A percentile compares a stretch with the other conserved stretches of the same genome.
phyloP scores from a whole-genome alignment of 2,329 filamentous ascomycete species.

The Neurospora sp. region DNA sequence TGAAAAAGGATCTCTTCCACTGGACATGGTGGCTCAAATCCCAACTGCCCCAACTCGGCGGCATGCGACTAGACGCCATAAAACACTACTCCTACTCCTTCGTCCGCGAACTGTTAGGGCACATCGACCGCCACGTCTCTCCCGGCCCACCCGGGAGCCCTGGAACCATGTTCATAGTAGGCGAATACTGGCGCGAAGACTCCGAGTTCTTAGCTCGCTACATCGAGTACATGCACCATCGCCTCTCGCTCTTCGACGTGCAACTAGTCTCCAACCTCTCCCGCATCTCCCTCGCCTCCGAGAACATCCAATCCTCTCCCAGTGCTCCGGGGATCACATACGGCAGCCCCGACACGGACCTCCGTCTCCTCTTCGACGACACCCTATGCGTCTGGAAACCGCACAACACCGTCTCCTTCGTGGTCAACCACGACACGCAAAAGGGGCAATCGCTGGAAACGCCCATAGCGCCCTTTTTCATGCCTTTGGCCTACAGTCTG shows the following conservation, averaged over 20 bases:
- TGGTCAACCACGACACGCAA: slow-evolving; percentile 56
- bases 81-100: slow-evolving; percentile 27
- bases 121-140: slow-evolving; percentile 24
- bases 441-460: slow-evolving; percentile 20
- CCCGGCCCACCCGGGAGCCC: too few relatives aligned
- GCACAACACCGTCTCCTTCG: slow-evolving; percentile 51
- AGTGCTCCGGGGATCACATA: neutral
- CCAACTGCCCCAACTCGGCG: slow-evolving; percentile 21
- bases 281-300: slow-evolving; percentile 34
- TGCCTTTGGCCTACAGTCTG: slow-evolving; percentile 56
- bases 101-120: slow-evolving; percentile 19
- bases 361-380: slow-evolving; percentile 49
- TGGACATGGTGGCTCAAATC: slow-evolving; percentile 24
- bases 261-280: slow-evolving; percentile 58
- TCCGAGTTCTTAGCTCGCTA: slow-evolving; percentile 45
- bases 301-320: slow-evolving; percentile 18
- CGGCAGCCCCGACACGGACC: slow-evolving; percentile 32
- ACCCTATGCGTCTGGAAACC: slow-evolving; percentile 43
- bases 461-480: slow-evolving; percentile 52
- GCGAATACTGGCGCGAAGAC: slow-evolving; percentile 59
- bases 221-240: slow-evolving; percentile 43
- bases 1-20: slow-evolving; percentile 21
- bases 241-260: slow-evolving; percentile 52
- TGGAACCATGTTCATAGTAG: slow-evolving; percentile 43
- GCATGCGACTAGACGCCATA: slow-evolving; percentile 26